phyloP scores from a whole-genome alignment of 2,329 filamentous ascomycete species.

The Corinectria fuckeliana region DNA sequence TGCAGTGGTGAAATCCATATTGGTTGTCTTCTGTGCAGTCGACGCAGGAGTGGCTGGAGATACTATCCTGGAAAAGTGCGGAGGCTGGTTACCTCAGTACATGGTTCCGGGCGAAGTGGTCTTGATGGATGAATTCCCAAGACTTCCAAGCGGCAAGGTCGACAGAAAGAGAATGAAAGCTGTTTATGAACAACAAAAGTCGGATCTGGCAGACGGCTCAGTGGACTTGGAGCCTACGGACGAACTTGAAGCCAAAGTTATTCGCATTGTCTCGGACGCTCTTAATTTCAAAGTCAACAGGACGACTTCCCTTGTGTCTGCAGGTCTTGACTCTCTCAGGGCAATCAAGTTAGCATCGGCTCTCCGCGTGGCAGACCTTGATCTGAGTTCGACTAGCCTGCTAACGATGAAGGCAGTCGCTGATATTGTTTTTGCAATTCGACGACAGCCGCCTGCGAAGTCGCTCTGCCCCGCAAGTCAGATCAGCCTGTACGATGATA shows the following conservation, averaged over 20 bases:
- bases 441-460: slow-evolving; percentile 4
- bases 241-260: slow-evolving; percentile 42
- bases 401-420: slow-evolving; percentile 59
- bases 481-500: slow-evolving; percentile 26
- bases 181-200: slow-evolving; percentile 47
- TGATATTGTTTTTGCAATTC: slow-evolving; percentile 35
- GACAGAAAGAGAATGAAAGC: slow-evolving; percentile 70
- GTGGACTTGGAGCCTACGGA: slow-evolving; percentile 24
- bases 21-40: slow-evolving; percentile 78
- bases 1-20: slow-evolving; percentile 67
- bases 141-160: slow-evolving; percentile 83
- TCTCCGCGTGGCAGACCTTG: slow-evolving; percentile 63
- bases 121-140: slow-evolving; percentile 69
- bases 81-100: slow-evolving; percentile 77
- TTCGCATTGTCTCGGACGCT: slow-evolving; percentile 47
- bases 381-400: slow-evolving; percentile 65
- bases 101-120: slow-evolving; percentile 84
- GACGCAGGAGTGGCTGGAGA: slow-evolving; percentile 45
- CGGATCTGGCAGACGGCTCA: slow-evolving; percentile 3
- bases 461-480: background rate
- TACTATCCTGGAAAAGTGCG: slow-evolving; percentile 65
- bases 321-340: slow-evolving; percentile 69
- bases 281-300: slow-evolving; percentile 47
- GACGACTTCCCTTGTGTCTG: slow-evolving; percentile 54
- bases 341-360: slow-evolving; percentile 63